Conservation (phyloP, 805 yeast genomes). For the Candida arabinofermentans region DNA sequence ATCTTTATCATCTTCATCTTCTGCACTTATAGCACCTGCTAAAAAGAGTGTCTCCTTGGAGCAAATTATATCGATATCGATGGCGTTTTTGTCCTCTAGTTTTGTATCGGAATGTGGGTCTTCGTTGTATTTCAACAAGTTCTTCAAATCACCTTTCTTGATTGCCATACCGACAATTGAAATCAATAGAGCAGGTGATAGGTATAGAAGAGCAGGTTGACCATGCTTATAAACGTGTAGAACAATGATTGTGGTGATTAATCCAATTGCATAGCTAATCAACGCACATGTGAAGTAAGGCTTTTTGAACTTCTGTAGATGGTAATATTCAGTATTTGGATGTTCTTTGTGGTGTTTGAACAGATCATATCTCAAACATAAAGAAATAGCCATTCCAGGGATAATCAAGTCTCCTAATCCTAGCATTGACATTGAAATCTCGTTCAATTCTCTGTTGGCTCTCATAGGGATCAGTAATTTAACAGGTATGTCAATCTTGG, state of each 20-base stretch:
- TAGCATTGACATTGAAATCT: constrained; percentile 35
- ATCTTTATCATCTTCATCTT: constrained; percentile 23
- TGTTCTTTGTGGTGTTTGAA: constrained; percentile 34
- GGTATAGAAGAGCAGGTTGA: constrained; percentile 66
- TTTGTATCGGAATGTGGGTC: constrained; percentile 14
- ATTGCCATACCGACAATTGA: constrained; percentile 33
- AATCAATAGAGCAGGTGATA: constrained; percentile 46
- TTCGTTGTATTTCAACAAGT: constrained; percentile 38
- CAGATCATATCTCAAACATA: constrained; percentile 54
- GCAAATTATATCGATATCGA: constrained; percentile 16
- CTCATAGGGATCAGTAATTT: constrained; percentile 42
- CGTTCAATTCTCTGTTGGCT: constrained; percentile 16
- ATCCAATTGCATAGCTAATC: constrained; percentile 45
- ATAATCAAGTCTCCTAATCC: constrained; percentile 67
- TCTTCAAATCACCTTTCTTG: constrained; percentile 38
- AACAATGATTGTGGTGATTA: constrained; percentile 39
- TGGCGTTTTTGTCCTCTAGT: constrained; percentile 8
- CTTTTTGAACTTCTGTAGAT: constrained; percentile 33
- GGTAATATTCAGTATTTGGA: constrained; percentile 36
- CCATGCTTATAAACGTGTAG: constrained; percentile 39
- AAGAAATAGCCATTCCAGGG: constrained; percentile 51
- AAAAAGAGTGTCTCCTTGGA: constrained; percentile 23
- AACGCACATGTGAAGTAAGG: constrained; percentile 45
- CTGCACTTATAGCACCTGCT: constrained; percentile 18
- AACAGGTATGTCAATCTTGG: constrained; percentile 49